Base-by-base conservation (phyloP, 768 basidiomycete genomes). In the Amanita muscaria region DNA sequence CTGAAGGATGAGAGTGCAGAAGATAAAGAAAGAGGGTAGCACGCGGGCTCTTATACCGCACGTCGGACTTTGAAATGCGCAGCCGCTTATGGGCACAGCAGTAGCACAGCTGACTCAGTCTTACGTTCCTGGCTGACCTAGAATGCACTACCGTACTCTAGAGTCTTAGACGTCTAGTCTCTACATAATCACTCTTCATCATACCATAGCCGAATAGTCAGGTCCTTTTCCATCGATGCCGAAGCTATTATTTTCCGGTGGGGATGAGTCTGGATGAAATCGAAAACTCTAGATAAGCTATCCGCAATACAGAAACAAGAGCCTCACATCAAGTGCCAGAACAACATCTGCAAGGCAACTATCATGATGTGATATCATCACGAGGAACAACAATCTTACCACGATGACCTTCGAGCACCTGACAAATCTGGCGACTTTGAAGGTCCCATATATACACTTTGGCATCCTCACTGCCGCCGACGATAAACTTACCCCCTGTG, bases 361-460 rank as follows among this genome's bases (percentile, higher is more conserved):
- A 47, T 21, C 52, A 37, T 19, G 6, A 5, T 15, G 40, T 15
- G n/a, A 33, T n/a, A 47, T 40, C 10, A 45, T 22, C 30, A 21
- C 12, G 11, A 2, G 1, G 10, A 32, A 22, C n/a, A 49, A 19
- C 10, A 38, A 21, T 19, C 60, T 35, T 48, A 89, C 88, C 91
- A 65, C 82, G 72, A 62, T 93, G 91, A 1, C 87, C 84, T 50
- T 88, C 79, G 10, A 88, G 66, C 10, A 76, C 61, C 57, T 94
- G 90, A 27, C 82, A 63, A 5, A 92, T 65, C 56, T 86, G 70
- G 18, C 89, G 72, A 6, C 77, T 80, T 60, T 93, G 88, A 41
- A 98, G 59, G 58, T 96, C 87, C 89, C 91, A 96, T 23, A 96
- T 68, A 52, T 87, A 86, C 21, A 92, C 67, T 56, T 87, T 93